A percentile compares a stretch with the other conserved stretches of the same genome.
These are phyloP conservation scores for Hylodesmum podocarpum DNA, from an alignment of 306 rosid species.

Conservation along the genomic window DNA sequence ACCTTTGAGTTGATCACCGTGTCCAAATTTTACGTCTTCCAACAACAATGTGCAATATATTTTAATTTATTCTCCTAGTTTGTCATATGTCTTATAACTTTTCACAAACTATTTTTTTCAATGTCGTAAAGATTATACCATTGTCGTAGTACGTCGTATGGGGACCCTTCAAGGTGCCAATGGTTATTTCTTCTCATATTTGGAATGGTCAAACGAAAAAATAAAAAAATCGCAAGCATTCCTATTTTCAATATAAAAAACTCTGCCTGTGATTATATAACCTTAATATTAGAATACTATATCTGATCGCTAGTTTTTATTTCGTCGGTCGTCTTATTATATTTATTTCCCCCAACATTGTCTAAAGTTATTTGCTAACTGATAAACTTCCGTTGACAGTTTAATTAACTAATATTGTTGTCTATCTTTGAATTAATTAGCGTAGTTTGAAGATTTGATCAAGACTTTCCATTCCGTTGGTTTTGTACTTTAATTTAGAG, in stretches of 20 bases:
- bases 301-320: neutral
- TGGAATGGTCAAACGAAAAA: neutral
- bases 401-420: neutral
- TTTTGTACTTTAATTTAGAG: neutral
- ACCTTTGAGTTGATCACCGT: neutral
- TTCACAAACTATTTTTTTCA: neutral
- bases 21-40: neutral
- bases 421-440: neutral
- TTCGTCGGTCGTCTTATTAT: neutral
- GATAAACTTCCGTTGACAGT: neutral
- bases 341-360: neutral
- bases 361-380: neutral
- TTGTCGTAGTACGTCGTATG: neutral
- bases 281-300: neutral
- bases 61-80: neutral
- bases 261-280: neutral
- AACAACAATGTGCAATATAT: neutral
- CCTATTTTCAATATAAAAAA: neutral
- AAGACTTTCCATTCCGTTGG: neutral
- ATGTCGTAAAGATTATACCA: neutral
- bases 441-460: neutral
- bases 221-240: neutral
- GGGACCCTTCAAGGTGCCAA: neutral
- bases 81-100: neutral
- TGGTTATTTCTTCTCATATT: neutral